Base-by-base conservation (phyloP, 1,284 basidiomycete species). In the Fomitiporia mediterranea region DNA sequence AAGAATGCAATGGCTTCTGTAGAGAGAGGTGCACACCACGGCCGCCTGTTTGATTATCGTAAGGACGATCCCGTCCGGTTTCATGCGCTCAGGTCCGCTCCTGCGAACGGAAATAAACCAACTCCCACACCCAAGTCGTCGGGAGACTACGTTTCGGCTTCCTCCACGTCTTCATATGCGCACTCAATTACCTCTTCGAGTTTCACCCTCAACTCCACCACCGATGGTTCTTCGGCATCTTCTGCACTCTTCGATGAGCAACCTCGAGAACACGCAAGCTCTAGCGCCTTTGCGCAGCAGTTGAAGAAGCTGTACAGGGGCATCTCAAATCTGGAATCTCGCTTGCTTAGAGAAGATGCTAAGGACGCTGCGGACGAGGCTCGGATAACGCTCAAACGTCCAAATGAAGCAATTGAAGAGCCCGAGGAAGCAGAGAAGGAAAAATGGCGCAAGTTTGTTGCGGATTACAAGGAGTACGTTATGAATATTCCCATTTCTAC, bases 21-120 rank as follows among this genome's bases (percentile, higher is more conserved):
- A 35, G 73, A 71, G 21, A 62, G 61, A 58, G 71, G 62, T 57
- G 69, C 56, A 66, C 62, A 52, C 27, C 71, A 71, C 27, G 78
- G 83, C 4, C 86, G 88, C 61, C 78, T 95, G 0, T 94, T 93
- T 58, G 91, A 94, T 66, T 87, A 86, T 58, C 76, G 87, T 47
- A 87, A 87, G 67, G 87, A 95, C 67, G 89, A 95, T 67, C 89
- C 92, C 0, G 82, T 93, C 42, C 80, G 84, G 5, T 94, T 93
- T 69, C 75, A 81, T 38, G 80, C 83, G 15, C 78, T 83, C 49
- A 79, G 80, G 23, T 79, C 84, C 1, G 51, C 54, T 23, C 51
- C 57, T 48, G 57, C 66, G 60, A 71, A 46, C 61, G 65, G 60
- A 64, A 70, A 57, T 64, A 77, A 70, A 9, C 69, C 72, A 1